Conservation (phyloP, 192 early-diverging fungal species). For the Gigaspora rosea region DNA sequence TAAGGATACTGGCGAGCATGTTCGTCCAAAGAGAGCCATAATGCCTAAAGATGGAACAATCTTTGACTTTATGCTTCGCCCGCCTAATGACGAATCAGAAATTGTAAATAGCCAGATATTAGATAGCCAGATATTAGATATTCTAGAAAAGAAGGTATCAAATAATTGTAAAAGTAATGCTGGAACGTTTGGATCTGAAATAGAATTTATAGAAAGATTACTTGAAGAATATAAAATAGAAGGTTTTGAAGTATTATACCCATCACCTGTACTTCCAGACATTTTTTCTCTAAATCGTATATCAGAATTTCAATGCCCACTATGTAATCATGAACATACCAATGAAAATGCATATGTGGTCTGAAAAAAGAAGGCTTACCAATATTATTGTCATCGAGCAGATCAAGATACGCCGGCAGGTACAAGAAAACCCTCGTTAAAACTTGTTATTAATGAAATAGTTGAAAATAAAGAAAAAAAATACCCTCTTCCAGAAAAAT, state of each 20-base stretch:
- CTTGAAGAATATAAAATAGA: not conserved
- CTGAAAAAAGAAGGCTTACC: not conserved
- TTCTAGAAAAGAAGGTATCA: not conserved
- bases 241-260: conserved; percentile 24
- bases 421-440: not conserved
- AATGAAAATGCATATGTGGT: conserved; percentile 19
- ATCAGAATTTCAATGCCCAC: not conserved
- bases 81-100: conserved; percentile 2
- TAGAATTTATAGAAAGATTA: conserved; percentile 6
- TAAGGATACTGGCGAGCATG: conserved; percentile 1
- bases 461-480: not conserved
- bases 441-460: not conserved
- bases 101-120: conserved; percentile 14
- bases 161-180: not conserved
- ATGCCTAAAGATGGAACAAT: not conserved
- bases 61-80: conserved; percentile 16
- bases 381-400: not conserved
- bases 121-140: not conserved
- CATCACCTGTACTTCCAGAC: not conserved
- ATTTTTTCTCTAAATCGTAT: conserved; percentile 1
- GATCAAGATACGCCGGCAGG: not conserved
- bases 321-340: conserved; percentile 1
- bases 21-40: conserved; percentile 11
- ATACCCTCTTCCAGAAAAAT: not conserved
- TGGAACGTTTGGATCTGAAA: not conserved